These are phyloP conservation scores for Endocladia muricata DNA, from an alignment of 31 red algal genomes.

Conservation along the genomic window DNA sequence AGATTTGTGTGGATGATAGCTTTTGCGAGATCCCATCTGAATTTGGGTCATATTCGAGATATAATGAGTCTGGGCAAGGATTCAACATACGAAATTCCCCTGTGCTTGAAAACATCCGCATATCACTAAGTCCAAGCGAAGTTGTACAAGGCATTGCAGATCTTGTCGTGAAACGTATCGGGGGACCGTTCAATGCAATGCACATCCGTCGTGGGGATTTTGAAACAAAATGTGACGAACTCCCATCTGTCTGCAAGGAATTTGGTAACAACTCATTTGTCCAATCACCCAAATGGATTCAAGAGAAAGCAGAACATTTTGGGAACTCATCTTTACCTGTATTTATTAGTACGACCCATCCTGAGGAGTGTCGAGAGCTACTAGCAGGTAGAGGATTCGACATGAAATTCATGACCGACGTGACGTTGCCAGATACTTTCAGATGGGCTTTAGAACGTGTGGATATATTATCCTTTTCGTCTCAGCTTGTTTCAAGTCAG, in stretches of 20 bases:
- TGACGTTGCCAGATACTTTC: background rate
- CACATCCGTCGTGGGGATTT: constrained; percentile 58
- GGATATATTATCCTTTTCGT: constrained; percentile 27
- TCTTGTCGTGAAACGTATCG: constrained; percentile 1
- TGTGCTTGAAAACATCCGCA: constrained; percentile 17
- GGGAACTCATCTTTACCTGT: constrained; percentile 20
- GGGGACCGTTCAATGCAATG: constrained; percentile 27
- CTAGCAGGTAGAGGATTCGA: constrained; percentile 2
- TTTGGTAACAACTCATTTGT: constrained; percentile 39
- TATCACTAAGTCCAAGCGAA: constrained; percentile 19
- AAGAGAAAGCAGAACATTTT: constrained; percentile 6
- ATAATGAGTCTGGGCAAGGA: constrained; percentile 18
- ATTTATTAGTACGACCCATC: constrained; percentile 39
- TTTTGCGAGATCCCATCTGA: constrained; percentile 1
- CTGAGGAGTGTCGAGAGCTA: constrained; percentile 1
- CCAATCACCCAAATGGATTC: background rate
- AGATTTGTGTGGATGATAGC: constrained; percentile 23
- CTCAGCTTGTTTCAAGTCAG: constrained; percentile 36
- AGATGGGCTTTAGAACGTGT: background rate
- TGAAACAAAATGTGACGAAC: constrained; percentile 23
- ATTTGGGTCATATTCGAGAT: constrained; percentile 26
- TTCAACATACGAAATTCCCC: constrained; percentile 15
- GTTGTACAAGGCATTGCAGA: constrained; percentile 11
- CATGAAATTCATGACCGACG: constrained; percentile 13
- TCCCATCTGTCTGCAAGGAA: constrained; percentile 10